phyloP scores from a whole-genome alignment of 2,329 filamentous ascomycete species.

The Alternaria sp. region DNA sequence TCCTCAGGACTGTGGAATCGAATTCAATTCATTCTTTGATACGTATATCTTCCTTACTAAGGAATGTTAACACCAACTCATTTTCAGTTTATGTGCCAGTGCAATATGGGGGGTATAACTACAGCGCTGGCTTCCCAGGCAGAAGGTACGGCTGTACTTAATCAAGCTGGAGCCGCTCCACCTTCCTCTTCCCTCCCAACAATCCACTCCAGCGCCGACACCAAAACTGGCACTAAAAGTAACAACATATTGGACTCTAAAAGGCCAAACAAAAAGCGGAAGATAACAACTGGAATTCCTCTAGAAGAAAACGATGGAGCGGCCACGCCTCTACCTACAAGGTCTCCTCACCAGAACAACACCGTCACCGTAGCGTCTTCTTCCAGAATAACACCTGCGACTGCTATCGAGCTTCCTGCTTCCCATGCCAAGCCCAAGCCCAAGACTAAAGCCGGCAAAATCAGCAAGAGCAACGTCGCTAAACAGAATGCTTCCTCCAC shows the following conservation, averaged over 20 bases:
- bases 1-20: no score
- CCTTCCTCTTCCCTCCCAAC: not conserved
- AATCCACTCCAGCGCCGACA: not conserved
- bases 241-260: not conserved
- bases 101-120: not conserved
- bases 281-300: not conserved
- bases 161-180: not conserved
- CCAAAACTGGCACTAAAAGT: not conserved
- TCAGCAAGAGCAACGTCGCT: not conserved
- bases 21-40: not conserved
- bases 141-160: no score
- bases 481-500: not conserved
- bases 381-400: not conserved
- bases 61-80: no score
- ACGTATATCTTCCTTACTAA: not conserved
- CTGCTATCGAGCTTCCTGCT: not conserved
- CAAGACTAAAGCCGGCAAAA: not conserved
- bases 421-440: not conserved
- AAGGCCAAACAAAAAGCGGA: not conserved
- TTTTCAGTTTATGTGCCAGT: not conserved
- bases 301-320: not conserved
- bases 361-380: not conserved
- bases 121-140: not conserved
- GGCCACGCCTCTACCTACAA: not conserved
- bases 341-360: not conserved